These are phyloP conservation scores for Kwoniella newhampshirensis DNA, from an alignment of 768 basidiomycete genomes.

Conservation along the genomic window DNA sequence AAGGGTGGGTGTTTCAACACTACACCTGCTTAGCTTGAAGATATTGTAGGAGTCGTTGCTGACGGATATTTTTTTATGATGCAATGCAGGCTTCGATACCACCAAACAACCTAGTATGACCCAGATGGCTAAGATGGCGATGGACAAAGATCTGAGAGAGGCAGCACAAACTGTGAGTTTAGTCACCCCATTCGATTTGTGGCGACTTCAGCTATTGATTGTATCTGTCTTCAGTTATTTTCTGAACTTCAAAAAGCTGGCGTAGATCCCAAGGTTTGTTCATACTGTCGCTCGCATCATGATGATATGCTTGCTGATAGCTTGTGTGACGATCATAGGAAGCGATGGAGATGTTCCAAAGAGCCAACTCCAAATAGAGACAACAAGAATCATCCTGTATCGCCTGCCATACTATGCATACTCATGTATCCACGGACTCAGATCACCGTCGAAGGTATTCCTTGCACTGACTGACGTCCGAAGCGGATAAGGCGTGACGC, in stretches of 20 bases:
- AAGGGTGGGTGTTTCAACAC: slow-evolving; percentile 36
- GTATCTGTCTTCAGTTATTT: slow-evolving; percentile 38
- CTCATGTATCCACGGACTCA: no score
- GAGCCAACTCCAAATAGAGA: slow-evolving; percentile 13
- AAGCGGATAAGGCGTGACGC: no score
- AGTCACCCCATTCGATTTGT: no score
- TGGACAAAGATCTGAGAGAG: slow-evolving; percentile 42
- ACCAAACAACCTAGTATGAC: slow-evolving; percentile 35
- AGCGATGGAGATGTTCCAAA: slow-evolving; percentile 27
- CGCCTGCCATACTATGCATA: no score
- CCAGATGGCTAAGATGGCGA: slow-evolving; percentile 40
- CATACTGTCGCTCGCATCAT: neutral
- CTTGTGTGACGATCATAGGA: neutral
- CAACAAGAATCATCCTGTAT: neutral
- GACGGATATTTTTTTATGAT: neutral
- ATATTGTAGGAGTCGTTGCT: neutral
- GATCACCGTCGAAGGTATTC: no score
- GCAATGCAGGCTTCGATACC: slow-evolving; percentile 36
- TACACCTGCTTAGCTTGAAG: neutral
- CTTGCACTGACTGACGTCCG: no score
- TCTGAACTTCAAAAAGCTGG: slow-evolving; percentile 42
- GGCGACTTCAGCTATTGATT: no score
- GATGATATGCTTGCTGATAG: neutral
- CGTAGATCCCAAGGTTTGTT: slow-evolving; percentile 34
- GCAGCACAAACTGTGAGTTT: slow-evolving; percentile 35